Conservation (phyloP, 2,329 filamentous ascomycete species). For the Xylariaceae sp. region DNA sequence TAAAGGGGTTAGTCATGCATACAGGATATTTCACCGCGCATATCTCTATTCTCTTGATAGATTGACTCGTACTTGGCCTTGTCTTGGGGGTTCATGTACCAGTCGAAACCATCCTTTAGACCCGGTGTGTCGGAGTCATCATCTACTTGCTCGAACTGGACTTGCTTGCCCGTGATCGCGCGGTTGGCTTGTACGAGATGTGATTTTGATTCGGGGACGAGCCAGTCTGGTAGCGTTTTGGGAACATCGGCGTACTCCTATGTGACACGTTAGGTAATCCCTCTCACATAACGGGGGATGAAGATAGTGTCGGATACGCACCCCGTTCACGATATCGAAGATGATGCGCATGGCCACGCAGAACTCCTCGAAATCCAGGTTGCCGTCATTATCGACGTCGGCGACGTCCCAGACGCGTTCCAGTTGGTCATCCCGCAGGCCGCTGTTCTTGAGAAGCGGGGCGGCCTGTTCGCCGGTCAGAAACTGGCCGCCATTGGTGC, state of each 20-base stretch:
- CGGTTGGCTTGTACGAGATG: constrained; percentile 81
- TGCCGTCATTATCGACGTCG: constrained; percentile 95
- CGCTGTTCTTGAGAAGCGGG: constrained; percentile 60
- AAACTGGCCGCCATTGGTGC: constrained; percentile 57
- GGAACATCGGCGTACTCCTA: constrained; percentile 93
- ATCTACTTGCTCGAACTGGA: constrained; percentile 79
- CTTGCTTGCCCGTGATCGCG: constrained; percentile 72
- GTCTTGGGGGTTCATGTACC: constrained; percentile 95
- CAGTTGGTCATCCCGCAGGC: constrained; percentile 69
- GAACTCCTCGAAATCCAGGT: constrained; percentile 95
- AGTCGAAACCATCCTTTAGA: constrained; percentile 95
- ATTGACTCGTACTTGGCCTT: constrained; percentile 96
- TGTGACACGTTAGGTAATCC: constrained; percentile 10
- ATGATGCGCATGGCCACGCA: constrained; percentile 98
- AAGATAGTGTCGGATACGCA: constrained; percentile 34
- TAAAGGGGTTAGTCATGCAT: constrained; percentile 32
- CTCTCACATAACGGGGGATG: background rate
- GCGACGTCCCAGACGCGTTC: constrained; percentile 96
- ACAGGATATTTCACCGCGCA: constrained; percentile 80
- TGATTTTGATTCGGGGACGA: constrained; percentile 91
- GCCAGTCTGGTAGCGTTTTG: constrained; percentile 81
- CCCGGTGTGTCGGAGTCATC: constrained; percentile 78
- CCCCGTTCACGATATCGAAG: constrained; percentile 94
- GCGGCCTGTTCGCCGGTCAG: constrained; percentile 59
- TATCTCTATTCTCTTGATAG: constrained; percentile 86